These are phyloP conservation scores for Entomortierella chlamydospora DNA, from an alignment of 192 early-diverging fungal genomes.

Conservation along the genomic window DNA sequence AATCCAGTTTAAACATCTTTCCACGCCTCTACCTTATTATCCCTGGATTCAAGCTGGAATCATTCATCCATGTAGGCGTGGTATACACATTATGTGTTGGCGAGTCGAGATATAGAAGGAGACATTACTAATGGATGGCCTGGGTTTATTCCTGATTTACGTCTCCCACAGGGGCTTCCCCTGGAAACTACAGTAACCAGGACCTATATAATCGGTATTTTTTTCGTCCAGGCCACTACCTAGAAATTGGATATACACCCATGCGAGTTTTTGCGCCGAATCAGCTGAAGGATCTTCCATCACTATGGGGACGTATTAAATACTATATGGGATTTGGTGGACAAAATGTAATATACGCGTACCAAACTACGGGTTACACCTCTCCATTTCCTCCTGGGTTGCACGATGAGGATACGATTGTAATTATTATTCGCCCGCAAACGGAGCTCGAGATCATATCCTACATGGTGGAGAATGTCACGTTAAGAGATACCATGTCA, in stretches of 20 bases:
- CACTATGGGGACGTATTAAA: no score
- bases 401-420: conserved; percentile 17
- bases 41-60: not conserved
- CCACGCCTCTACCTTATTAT: not conserved
- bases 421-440: conserved; percentile 28
- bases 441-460: not conserved
- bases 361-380: not conserved
- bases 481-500: conserved; percentile 32
- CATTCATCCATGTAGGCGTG: not conserved
- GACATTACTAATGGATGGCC: no score
- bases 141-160: no score
- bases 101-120: no score
- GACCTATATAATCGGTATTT: conserved; percentile 19
- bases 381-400: conserved; percentile 7
- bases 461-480: conserved; percentile 23
- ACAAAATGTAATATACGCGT: not conserved
- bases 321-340: conserved; percentile 11
- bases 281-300: no score
- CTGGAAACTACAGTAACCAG: not conserved
- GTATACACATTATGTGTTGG: no score
- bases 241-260: conserved; percentile 34
- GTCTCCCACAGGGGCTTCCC: no score
- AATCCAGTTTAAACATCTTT: not conserved
- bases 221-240: conserved; percentile 28
- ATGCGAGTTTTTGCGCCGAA: not conserved